Percentiles rank a stretch among this genome's conserved stretches.
Evolutionary conservation across 208 protist genomes (phyloP).

Genomic region (Strigomonas culicis): DNA sequence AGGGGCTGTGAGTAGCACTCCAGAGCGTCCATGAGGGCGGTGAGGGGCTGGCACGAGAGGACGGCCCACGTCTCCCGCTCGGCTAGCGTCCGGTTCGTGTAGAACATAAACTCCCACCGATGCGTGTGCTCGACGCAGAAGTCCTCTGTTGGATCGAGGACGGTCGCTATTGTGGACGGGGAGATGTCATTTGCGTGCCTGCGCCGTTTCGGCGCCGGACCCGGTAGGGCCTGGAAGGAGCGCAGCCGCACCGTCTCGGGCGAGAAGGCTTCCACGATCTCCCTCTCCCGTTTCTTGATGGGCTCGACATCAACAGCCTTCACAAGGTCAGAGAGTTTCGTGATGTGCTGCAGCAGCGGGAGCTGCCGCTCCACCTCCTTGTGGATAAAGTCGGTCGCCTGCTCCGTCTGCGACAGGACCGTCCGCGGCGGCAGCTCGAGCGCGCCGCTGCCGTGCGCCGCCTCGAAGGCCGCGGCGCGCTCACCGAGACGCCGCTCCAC

Average conservation of each 20-base stretch:
- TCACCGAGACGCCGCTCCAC: slow-evolving; percentile 32
- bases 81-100: slow-evolving; percentile 24
- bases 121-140: slow-evolving; percentile 74
- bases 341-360: slow-evolving; percentile 21
- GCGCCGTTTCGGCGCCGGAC: background rate
- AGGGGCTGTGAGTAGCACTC: slow-evolving; percentile 21
- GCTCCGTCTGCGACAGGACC: slow-evolving; percentile 51
- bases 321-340: slow-evolving; percentile 31
- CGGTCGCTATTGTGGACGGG: slow-evolving; percentile 23
- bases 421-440: slow-evolving; percentile 33
- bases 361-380: slow-evolving; percentile 56
- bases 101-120: slow-evolving; percentile 69
- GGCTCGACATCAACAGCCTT: slow-evolving; percentile 56
- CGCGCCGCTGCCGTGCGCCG: slow-evolving; percentile 3
- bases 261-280: slow-evolving; percentile 29
- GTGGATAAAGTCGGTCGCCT: slow-evolving; percentile 33
- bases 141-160: slow-evolving; percentile 44
- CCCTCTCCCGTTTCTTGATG: slow-evolving; percentile 24
- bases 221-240: slow-evolving; percentile 15
- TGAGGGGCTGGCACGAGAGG: slow-evolving; percentile 68
- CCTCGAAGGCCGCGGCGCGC: slow-evolving; percentile 20
- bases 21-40: slow-evolving; percentile 67
- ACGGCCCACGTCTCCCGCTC: slow-evolving; percentile 63
- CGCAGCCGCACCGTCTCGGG: slow-evolving; percentile 16
- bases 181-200: slow-evolving; percentile 22